Percentiles rank a stretch among this genome's conserved stretches.
These are phyloP conservation scores for Bodo saltans DNA, from an alignment of 78 protist species.

Conservation along the genomic window DNA sequence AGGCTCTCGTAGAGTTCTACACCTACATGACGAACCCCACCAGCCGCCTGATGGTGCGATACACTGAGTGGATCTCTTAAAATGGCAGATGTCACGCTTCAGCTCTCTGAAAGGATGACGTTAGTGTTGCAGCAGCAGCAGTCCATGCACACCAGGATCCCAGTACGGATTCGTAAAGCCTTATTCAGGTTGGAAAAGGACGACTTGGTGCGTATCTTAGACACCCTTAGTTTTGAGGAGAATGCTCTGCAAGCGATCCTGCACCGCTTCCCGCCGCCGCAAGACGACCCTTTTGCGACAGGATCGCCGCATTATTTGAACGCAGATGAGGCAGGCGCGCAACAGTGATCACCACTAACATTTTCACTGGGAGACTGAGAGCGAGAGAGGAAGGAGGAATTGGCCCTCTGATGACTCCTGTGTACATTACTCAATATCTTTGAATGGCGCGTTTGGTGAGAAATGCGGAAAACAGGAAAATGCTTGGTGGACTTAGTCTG, in stretches of 20 bases:
- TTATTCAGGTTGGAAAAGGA: background rate
- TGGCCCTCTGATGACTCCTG: no score
- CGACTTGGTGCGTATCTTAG: background rate
- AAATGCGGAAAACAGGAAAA: no score
- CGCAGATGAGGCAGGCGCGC: no score
- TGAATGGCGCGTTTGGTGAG: no score
- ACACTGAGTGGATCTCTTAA: background rate
- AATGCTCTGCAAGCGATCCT: background rate
- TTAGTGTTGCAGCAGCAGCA: background rate
- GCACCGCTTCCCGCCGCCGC: background rate
- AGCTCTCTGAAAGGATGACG: background rate
- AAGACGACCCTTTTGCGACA: background rate
- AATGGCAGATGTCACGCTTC: background rate
- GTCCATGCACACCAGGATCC: background rate
- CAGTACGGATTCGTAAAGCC: background rate
- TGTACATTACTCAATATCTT: no score
- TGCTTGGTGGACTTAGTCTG: no score
- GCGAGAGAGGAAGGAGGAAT: no score
- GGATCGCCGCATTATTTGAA: no score
- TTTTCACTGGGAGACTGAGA: no score
- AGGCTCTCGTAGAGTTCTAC: background rate
- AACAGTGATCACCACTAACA: no score
- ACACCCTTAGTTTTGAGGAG: background rate
- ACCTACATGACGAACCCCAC: background rate
- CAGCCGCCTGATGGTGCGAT: background rate